These are phyloP conservation scores for Chlorella sorokiniana DNA, from an alignment of 139 green algal genomes.

Conservation along the genomic window DNA sequence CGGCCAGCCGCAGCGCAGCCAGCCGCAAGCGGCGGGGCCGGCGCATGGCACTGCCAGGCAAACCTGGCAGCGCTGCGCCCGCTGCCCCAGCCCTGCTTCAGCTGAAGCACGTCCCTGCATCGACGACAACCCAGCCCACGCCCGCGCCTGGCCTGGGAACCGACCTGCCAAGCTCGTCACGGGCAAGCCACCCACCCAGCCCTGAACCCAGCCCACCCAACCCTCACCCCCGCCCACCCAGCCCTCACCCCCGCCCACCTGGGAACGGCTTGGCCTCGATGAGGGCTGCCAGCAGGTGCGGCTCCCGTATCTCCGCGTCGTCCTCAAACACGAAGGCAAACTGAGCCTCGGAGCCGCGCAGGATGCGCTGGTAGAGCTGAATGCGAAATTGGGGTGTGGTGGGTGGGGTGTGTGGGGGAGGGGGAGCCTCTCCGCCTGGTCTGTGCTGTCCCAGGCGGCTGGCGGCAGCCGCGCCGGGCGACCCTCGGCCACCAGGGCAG, in stretches of 20 bases:
- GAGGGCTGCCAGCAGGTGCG: conserved; percentile 14
- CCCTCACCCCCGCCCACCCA: neutral
- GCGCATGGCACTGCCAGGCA: too few relatives aligned
- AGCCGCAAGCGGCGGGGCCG: too few relatives aligned
- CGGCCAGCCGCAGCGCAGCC: too few relatives aligned
- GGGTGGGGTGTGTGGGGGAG: neutral
- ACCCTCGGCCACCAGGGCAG: too few relatives aligned
- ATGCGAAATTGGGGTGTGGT: neutral
- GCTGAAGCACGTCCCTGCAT: too few relatives aligned
- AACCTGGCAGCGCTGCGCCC: too few relatives aligned
- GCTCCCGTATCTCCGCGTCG: neutral
- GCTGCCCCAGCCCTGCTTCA: too few relatives aligned
- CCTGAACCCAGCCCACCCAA: neutral
- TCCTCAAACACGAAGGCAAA: conserved; percentile 32
- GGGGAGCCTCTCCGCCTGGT: neutral
- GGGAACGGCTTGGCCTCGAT: conserved; percentile 26
- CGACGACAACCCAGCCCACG: neutral
- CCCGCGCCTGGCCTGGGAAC: too few relatives aligned
- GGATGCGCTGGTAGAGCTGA: conserved; percentile 20
- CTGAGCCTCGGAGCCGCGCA: neutral
- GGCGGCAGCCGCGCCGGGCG: too few relatives aligned
- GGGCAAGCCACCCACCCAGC: neutral
- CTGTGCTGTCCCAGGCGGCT: neutral
- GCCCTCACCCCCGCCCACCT: neutral
- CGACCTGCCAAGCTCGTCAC: too few relatives aligned